A percentile compares a stretch with the other conserved stretches of the same genome.
phyloP scores from a whole-genome alignment of 2,329 filamentous ascomycete species.

The Fusarium begoniae region DNA sequence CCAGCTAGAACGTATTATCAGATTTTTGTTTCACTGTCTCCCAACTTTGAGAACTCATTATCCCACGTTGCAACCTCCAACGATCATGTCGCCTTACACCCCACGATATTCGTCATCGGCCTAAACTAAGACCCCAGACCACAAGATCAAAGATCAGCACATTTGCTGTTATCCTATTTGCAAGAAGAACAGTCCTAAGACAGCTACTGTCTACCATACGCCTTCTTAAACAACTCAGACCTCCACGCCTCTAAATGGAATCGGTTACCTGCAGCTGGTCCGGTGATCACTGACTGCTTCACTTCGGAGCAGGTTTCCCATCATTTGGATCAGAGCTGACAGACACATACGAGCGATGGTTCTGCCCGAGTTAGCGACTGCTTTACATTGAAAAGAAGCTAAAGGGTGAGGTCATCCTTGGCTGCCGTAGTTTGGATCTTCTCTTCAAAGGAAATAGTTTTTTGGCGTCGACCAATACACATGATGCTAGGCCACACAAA shows the following conservation, averaged over 20 bases:
- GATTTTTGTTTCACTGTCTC: background rate
- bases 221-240: constrained; percentile 16
- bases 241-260: constrained; percentile 18
- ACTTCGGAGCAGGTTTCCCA: background rate
- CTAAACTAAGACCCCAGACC: constrained; percentile 21
- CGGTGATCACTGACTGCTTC: constrained; percentile 7
- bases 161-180: constrained; percentile 25
- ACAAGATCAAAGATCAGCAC: constrained; percentile 18
- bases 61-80: background rate
- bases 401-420: background rate
- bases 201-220: background rate
- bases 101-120: constrained; percentile 42
- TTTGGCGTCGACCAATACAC: background rate
- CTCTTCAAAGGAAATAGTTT: background rate
- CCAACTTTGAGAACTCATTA: background rate
- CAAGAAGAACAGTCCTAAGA: constrained; percentile 6
- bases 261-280: constrained; percentile 3
- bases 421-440: background rate
- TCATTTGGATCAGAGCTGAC: background rate
- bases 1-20: background rate
- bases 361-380: background rate
- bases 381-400: background rate
- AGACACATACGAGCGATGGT: background rate
- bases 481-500: constrained; percentile 46
- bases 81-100: constrained; percentile 38